Evolutionary conservation across 768 basidiomycete species (phyloP).

Genomic region (Russula virescens): DNA sequence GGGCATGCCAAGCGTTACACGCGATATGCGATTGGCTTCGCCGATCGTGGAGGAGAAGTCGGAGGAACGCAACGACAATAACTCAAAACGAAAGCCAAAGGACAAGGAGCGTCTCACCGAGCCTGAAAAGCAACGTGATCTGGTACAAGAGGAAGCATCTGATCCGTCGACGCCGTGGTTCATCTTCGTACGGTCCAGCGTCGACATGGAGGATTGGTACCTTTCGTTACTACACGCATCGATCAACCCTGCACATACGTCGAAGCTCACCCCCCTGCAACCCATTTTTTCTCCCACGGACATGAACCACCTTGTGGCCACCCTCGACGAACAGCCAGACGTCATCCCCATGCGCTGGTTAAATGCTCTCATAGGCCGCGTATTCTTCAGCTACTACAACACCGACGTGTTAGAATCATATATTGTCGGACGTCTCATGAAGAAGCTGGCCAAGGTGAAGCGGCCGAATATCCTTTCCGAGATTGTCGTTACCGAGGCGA

Average conservation of each 20-base stretch:
- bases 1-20: constrained; percentile 45
- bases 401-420: constrained; percentile 77
- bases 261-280: constrained; percentile 53
- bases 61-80: constrained; percentile 39
- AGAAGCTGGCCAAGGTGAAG: constrained; percentile 89
- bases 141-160: constrained; percentile 46
- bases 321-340: constrained; percentile 89
- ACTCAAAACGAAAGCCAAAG: constrained; percentile 40
- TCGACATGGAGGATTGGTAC: constrained; percentile 99
- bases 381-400: constrained; percentile 89
- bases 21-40: constrained; percentile 41
- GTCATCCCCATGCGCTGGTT: constrained; percentile 97
- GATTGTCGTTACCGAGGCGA: constrained; percentile 81
- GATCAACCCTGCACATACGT: constrained; percentile 53
- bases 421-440: constrained; percentile 86
- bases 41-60: constrained; percentile 31
- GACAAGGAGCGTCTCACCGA: constrained; percentile 34
- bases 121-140: constrained; percentile 30
- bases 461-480: constrained; percentile 82
- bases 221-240: constrained; percentile 73
- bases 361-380: constrained; percentile 86
- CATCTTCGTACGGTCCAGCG: constrained; percentile 81
- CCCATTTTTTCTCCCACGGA: constrained; percentile 67
- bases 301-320: constrained; percentile 78
- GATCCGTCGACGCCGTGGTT: constrained; percentile 74